Conservation (phyloP, 345 rosid species). For the Ceriops zippeliana region DNA sequence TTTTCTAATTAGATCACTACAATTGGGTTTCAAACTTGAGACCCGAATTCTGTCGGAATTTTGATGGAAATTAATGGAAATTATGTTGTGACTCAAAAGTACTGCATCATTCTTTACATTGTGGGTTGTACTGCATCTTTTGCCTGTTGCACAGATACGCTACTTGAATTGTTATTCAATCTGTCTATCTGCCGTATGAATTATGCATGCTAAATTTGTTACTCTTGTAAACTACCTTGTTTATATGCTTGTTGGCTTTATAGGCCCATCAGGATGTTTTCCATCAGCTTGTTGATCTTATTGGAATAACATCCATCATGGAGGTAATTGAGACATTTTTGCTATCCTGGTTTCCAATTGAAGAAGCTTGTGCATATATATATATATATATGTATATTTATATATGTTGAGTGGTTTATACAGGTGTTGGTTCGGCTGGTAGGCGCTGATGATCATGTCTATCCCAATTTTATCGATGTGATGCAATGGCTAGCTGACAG, state of each 20-base stretch:
- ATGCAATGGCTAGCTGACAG: conserved; percentile 98
- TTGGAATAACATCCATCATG: conserved; percentile 99
- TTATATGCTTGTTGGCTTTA: conserved; percentile 1
- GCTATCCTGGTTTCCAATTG: conserved; percentile 10
- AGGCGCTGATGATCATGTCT: conserved; percentile 92
- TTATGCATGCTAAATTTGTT: not conserved
- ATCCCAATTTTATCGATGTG: conserved; percentile 92
- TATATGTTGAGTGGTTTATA: conserved; percentile 13
- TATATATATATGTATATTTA: conserved; percentile 9
- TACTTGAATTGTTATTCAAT: too few species aligned
- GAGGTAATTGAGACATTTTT: conserved; percentile 54
- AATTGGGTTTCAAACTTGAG: too few species aligned
- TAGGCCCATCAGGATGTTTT: conserved; percentile 92
- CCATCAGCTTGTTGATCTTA: conserved; percentile 83
- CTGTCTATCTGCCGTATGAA: too few species aligned
- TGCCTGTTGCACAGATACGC: too few species aligned
- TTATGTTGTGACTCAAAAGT: too few species aligned
- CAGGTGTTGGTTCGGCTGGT: conserved; percentile 97
- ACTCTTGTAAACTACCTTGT: not conserved
- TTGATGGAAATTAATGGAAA: too few species aligned
- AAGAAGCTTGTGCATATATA: conserved; percentile 5
- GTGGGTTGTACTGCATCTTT: too few species aligned
- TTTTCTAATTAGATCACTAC: too few species aligned
- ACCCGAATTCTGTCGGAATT: too few species aligned
- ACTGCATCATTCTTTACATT: too few species aligned